Base-by-base conservation (phyloP, 2,329 filamentous ascomycete species). In the Paracoccidioides brasiliensis region DNA sequence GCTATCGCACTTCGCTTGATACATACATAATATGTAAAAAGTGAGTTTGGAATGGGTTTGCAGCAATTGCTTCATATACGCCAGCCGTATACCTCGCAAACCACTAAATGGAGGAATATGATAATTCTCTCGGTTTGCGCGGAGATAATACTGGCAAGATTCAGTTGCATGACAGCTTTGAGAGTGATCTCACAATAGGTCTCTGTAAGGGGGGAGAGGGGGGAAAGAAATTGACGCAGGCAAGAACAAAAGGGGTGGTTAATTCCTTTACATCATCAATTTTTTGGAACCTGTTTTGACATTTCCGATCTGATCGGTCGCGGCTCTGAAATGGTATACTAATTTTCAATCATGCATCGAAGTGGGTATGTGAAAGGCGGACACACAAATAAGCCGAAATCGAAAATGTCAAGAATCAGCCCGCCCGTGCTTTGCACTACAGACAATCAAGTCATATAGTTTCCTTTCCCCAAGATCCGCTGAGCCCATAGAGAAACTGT, bases 1-100 rank as follows among this genome's bases (percentile, higher is more conserved):
- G 28, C 51, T 38, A 42, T 46, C 54, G 46, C 56, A 56, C 37
- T 30, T 41, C 49, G 55, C 54, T 44, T 30, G 6, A 30, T 45
- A 53, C 22, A 43, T 42, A 37, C 28, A 40, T n/a, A 42, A 50
- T 33, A 44, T n/a, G 28, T 22, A 40, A 50, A 53, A 50, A 40
- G 45, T 3, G 42, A 58, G 54, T 30, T 32, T 46, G 45, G 35
- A 35, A 30, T 49, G 9, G 30, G 3, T 12, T 41, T 41, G 49
- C 32, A 32, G n/a, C 14, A 43, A 10, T 32, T 38, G 32, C 74
- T 93, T 79, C 65, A 73, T 95, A 78, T 95, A 79, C 87, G 89
- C 89, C 81, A 90, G 80, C 82, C 83, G 86, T 95, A 83, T 95
- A 95, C 85, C 89, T 88, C 82, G 82, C 82, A 57, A 49, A 60